Conservation (phyloP, 108 stramenopile species). For the Cyclostephanos invisitatus region DNA sequence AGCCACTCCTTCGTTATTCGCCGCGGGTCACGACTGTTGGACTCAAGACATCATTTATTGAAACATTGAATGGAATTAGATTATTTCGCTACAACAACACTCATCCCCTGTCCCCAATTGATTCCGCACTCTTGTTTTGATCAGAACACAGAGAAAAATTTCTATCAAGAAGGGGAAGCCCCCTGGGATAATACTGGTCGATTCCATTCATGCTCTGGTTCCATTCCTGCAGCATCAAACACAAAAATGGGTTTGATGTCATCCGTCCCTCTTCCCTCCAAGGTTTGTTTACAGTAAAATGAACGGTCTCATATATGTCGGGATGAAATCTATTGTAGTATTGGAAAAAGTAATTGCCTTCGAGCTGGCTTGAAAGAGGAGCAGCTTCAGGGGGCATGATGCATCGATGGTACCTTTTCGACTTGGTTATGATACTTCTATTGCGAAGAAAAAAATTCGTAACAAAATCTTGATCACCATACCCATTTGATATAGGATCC, state of each 20-base stretch:
- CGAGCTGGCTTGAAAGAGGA: slow-evolving; percentile 7
- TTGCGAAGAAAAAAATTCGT: slow-evolving; percentile 19
- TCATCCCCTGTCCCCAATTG: no score
- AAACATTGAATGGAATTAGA: no score
- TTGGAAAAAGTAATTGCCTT: not conserved
- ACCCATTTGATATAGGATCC: slow-evolving; percentile 20
- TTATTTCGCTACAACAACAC: no score
- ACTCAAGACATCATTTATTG: no score
- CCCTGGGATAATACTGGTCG: slow-evolving; percentile 25
- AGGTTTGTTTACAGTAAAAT: slow-evolving; percentile 26
- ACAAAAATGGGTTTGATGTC: not conserved
- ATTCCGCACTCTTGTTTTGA: no score
- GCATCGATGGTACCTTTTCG: slow-evolving; percentile 4
- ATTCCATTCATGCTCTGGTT: slow-evolving; percentile 15
- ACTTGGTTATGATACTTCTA: not conserved
- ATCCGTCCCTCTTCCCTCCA: slow-evolving; percentile 5
- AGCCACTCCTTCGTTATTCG: no score
- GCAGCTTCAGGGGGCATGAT: slow-evolving; percentile 29
- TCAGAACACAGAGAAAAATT: no score
- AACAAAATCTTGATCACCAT: slow-evolving; percentile 25
- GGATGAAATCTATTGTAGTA: slow-evolving; percentile 14
- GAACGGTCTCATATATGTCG: slow-evolving; percentile 20
- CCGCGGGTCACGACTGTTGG: no score
- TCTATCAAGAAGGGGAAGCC: no score
- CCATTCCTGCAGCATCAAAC: slow-evolving; percentile 26